Conservation (phyloP, 768 basidiomycete genomes). For the button mushroom (Agaricus bisporus) region DNA sequence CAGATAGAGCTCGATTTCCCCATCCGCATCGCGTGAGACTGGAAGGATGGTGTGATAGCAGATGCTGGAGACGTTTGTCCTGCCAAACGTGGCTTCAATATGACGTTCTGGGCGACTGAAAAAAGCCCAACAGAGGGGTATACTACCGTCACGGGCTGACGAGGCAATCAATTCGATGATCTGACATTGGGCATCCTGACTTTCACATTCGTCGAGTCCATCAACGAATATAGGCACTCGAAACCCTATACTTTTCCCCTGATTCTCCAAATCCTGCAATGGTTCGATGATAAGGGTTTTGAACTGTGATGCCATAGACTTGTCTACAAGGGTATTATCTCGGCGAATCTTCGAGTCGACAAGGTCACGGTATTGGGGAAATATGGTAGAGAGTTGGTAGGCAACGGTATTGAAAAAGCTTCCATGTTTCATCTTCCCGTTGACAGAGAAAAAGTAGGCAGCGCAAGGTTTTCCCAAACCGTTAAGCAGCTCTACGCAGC, state of each 20-base stretch:
- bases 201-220: slow-evolving; percentile 2
- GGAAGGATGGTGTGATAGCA: not conserved
- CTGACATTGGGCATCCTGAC: not conserved
- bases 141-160: not conserved
- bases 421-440: too few species aligned
- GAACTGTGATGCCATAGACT: not conserved
- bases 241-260: not conserved
- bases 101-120: slow-evolving; percentile 2
- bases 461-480: too few species aligned
- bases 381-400: too few species aligned
- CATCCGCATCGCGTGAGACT: not conserved
- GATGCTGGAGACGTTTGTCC: not conserved
- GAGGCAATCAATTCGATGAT: slow-evolving; percentile 1
- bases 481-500: too few species aligned
- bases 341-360: not conserved
- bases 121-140: not conserved
- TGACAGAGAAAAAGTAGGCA: too few species aligned
- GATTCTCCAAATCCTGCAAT: not conserved
- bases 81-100: not conserved
- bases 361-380: not conserved
- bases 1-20: slow-evolving; percentile 9
- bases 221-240: not conserved
- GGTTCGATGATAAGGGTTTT: not conserved
- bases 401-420: too few species aligned
- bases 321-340: not conserved